These are phyloP conservation scores for Hygrocybe punicea DNA, from an alignment of 768 basidiomycete species.

Conservation along the genomic window DNA sequence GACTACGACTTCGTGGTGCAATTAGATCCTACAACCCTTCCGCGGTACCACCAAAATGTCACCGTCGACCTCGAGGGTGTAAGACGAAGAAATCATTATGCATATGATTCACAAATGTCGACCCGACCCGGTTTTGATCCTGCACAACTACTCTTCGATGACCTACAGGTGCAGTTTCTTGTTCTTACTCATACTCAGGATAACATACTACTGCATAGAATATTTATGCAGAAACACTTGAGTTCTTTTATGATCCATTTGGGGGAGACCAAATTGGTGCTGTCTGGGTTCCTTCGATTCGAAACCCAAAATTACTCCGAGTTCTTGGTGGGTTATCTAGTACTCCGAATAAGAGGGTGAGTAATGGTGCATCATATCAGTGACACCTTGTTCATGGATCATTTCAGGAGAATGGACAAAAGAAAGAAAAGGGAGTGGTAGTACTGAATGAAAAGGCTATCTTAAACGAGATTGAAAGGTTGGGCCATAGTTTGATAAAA, in stretches of 20 bases:
- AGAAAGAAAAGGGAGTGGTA: constrained; percentile 59
- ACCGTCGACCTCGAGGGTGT: constrained; percentile 48
- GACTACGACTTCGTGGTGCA: constrained; percentile 86
- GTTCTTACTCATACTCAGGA: neutral
- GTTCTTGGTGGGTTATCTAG: constrained; percentile 81
- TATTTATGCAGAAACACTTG: constrained; percentile 69
- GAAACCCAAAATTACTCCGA: constrained; percentile 63
- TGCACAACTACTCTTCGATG: constrained; percentile 57
- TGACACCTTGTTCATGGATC: neutral
- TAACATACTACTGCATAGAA: constrained; percentile 42
- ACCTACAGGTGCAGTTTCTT: constrained; percentile 62
- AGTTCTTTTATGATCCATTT: constrained; percentile 79
- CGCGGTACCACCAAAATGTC: constrained; percentile 75
- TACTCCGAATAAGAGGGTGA: constrained; percentile 49
- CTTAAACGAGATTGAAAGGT: constrained; percentile 68
- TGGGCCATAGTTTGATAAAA: constrained; percentile 68
- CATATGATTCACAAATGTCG: constrained; percentile 35
- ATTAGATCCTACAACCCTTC: constrained; percentile 58
- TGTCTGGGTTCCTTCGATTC: constrained; percentile 80
- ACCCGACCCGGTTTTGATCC: constrained; percentile 79
- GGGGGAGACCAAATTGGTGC: constrained; percentile 79
- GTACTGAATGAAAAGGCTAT: constrained; percentile 63
- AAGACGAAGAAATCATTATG: constrained; percentile 39
- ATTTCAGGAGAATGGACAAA: constrained; percentile 40
- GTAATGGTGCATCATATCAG: constrained; percentile 2